These are phyloP conservation scores for Cudoniella acicularis DNA, from an alignment of 495 filamentous ascomycete genomes.

Conservation along the genomic window DNA sequence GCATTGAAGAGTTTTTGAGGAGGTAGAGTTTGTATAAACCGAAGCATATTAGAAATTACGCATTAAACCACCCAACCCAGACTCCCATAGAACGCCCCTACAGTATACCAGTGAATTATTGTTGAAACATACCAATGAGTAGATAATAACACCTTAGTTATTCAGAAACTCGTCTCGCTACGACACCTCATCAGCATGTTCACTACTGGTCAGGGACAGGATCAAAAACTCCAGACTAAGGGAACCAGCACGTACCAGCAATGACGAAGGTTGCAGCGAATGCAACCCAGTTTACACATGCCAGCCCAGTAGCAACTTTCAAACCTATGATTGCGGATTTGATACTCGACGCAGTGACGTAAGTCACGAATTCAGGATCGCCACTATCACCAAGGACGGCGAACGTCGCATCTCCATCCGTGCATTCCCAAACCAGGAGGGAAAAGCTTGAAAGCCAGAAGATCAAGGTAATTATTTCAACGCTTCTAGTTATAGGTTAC, in stretches of 20 bases:
- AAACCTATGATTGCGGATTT: slow-evolving; percentile 4
- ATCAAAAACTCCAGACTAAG: background rate
- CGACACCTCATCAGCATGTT: background rate
- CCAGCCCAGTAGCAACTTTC: slow-evolving; percentile 2
- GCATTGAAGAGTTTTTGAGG: background rate
- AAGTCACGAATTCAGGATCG: background rate
- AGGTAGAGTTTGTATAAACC: background rate
- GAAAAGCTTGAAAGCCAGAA: slow-evolving; percentile 7
- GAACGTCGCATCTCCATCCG: slow-evolving; percentile 1
- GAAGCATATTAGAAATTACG: background rate
- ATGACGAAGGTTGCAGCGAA: slow-evolving; percentile 2
- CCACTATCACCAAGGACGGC: background rate
- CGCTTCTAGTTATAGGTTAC: background rate
- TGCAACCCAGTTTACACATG: slow-evolving; percentile 1
- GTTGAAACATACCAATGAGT: too few species aligned
- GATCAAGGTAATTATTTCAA: slow-evolving; percentile 2
- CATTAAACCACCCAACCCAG: background rate
- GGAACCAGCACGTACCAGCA: background rate
- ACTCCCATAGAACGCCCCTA: background rate
- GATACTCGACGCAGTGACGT: background rate
- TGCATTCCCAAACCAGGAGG: slow-evolving; percentile 6
- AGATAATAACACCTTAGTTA: background rate
- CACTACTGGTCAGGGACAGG: background rate
- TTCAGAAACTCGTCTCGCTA: background rate
- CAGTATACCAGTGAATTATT: background rate